A percentile compares a stretch with the other conserved stretches of the same genome.
These are phyloP conservation scores for Hypoxylon fuscum DNA, from an alignment of 495 filamentous ascomycete genomes.

Conservation along the genomic window DNA sequence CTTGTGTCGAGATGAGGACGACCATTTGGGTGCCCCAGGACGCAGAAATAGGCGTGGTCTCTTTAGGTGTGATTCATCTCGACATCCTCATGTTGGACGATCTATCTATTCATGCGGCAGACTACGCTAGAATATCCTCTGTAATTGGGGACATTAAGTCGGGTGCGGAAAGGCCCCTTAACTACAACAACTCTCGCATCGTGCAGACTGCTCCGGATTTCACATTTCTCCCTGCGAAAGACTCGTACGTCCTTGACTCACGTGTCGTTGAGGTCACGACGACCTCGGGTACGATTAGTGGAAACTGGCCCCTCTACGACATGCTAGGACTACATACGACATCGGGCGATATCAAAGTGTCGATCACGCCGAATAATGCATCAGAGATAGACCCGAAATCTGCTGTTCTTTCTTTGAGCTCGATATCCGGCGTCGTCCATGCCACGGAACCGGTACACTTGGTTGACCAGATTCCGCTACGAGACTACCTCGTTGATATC, in stretches of 20 bases:
- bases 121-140: constrained; percentile 35
- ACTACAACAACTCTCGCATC: constrained; percentile 8
- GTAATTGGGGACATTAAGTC: constrained; percentile 43
- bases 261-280: constrained; percentile 47
- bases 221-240: constrained; percentile 33
- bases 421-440: constrained; percentile 48
- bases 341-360: constrained; percentile 49
- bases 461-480: constrained; percentile 42
- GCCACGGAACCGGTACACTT: constrained; percentile 48
- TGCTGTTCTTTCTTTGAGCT: constrained; percentile 46
- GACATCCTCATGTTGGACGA: constrained; percentile 52
- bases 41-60: constrained; percentile 40
- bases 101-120: constrained; percentile 43
- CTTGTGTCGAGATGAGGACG: constrained; percentile 51
- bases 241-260: constrained; percentile 45
- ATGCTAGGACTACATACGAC: constrained; percentile 48
- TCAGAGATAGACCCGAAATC: constrained; percentile 38
- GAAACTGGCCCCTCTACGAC: constrained; percentile 56
- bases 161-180: constrained; percentile 14
- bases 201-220: constrained; percentile 20
- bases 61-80: constrained; percentile 47
- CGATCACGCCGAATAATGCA: constrained; percentile 47
- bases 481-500: constrained; percentile 54
- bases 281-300: constrained; percentile 48
- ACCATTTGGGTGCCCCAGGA: constrained; percentile 55